phyloP scores from a whole-genome alignment of 495 filamentous ascomycete species.

The Hyaloscypha bicolor region DNA sequence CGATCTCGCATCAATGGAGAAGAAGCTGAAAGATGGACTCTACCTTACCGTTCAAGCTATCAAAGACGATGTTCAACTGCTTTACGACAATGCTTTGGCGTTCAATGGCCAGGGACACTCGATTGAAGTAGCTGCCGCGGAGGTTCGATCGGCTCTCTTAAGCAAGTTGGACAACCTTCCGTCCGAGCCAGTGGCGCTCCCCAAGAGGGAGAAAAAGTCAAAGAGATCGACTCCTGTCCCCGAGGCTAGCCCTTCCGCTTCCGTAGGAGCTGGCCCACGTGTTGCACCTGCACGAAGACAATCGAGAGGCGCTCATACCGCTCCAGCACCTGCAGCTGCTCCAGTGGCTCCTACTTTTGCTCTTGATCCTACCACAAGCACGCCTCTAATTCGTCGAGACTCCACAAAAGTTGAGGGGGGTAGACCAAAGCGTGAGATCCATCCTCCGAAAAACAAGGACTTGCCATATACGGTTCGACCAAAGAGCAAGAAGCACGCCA shows the following conservation, averaged over 20 bases:
- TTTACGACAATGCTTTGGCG: constrained; percentile 70
- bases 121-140: constrained; percentile 60
- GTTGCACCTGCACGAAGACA: constrained; percentile 31
- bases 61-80: constrained; percentile 68
- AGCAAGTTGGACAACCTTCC: constrained; percentile 25
- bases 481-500: constrained; percentile 89
- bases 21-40: constrained; percentile 64
- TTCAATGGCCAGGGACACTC: constrained; percentile 84
- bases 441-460: constrained; percentile 85
- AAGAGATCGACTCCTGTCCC: constrained; percentile 49
- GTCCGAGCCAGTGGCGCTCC: constrained; percentile 5
- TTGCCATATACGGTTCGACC: constrained; percentile 79
- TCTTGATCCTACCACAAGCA: constrained; percentile 69
- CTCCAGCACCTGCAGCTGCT: constrained; percentile 40
- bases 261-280: background rate
- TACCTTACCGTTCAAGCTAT: constrained; percentile 69
- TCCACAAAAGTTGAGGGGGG: constrained; percentile 71
- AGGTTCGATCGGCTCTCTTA: constrained; percentile 24
- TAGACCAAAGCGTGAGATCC: constrained; percentile 91
- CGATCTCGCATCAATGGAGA: constrained; percentile 82
- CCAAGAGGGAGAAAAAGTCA: constrained; percentile 45
- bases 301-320: constrained; percentile 36
- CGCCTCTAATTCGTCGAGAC: constrained; percentile 92
- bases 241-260: constrained; percentile 43
- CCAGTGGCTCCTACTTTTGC: constrained; percentile 66